Evolutionary conservation across 805 yeast genomes (phyloP), one percentile per base, ranked within the genome.

Genomic region (Saccharomycopsis fermentans): DNA sequence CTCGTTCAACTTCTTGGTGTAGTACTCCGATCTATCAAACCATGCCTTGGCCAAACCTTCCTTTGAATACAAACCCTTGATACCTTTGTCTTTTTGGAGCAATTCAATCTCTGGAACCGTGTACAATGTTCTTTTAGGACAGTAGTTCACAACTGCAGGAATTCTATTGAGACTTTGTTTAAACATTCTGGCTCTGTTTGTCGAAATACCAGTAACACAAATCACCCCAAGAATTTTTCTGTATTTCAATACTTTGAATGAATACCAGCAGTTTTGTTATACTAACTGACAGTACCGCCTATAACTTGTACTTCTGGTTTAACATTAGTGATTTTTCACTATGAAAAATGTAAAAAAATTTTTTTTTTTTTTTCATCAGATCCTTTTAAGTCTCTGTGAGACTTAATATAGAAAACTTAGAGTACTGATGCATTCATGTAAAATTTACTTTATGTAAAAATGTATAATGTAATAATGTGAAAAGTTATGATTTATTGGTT

Each of bases 11-110:
- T 72, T 72, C 3, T 69, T 70, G 5, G 76, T 70, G 55, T 76
- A 74, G 8, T 61, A 36, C 2, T 70, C 68, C 2, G 77, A 72
- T 64, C 82, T 75, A 24, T 74, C 71, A 62, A 70, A 75, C 81
- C 84, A 82, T 2, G 80, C 76, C 59, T 74, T 78, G 14, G 76
- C 66, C n/a, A 82, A 65, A 9, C 83, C 81, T 50, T 72, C 62
- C 0, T 73, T 55, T 3, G 82, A 74, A 58, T 78, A 73, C 3
- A 83, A 68, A 2, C 87, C 87, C 1, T 72, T 70, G 24, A 82
- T 71, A 12, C 81, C 81, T 1, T 65, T 35, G 2, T 67, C 65
- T 59, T 65, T 64, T 48, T 68, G 70, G 27, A 72, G 59, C 53
- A 56, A 55, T 32, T 62, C 55, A 29, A 67, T 58, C 17, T 55